Percentiles rank a stretch among this genome's conserved stretches.
Evolutionary conservation across 2,329 filamentous ascomycete species (phyloP).

Genomic region (Cladophialophora exuberans): DNA sequence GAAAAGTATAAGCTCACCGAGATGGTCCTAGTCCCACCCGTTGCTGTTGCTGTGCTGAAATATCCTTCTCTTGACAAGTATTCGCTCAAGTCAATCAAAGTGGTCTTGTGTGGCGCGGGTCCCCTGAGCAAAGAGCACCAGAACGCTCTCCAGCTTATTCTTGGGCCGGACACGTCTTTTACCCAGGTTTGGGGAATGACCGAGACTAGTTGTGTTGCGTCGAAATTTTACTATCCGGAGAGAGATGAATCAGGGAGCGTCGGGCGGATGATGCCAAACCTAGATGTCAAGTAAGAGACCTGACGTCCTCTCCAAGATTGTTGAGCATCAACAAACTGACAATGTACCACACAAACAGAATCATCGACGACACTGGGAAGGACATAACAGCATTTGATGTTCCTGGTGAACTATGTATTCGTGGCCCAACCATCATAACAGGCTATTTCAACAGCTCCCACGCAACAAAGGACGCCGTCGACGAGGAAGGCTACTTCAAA

Average conservation of each 20-base stretch:
- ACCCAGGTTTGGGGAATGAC: conserved; percentile 61
- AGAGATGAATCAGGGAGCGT: conserved; percentile 26
- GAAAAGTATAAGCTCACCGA: conserved; percentile 52
- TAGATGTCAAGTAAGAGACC: conserved; percentile 25
- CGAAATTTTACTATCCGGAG: conserved; percentile 22
- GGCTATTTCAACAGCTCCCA: conserved; percentile 44
- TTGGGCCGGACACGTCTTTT: conserved; percentile 47
- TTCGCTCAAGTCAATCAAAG: conserved; percentile 45
- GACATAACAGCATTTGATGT: conserved; percentile 58
- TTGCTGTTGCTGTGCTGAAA: conserved; percentile 43
- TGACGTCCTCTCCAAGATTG: too few relatives aligned
- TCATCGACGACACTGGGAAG: conserved; percentile 60
- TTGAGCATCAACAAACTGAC: neutral
- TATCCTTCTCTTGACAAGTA: conserved; percentile 13
- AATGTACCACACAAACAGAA: conserved; percentile 14
- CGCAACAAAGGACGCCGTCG: conserved; percentile 38
- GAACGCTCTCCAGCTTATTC: conserved; percentile 44
- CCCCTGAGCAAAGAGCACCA: conserved; percentile 49
- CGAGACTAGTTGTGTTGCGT: conserved; percentile 41
- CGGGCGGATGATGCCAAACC: conserved; percentile 21
- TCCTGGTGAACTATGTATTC: conserved; percentile 52
- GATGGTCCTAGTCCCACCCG: conserved; percentile 52
- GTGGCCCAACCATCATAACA: conserved; percentile 41
- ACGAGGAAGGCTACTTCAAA: conserved; percentile 58
- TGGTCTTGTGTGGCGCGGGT: conserved; percentile 53